These are phyloP conservation scores for Pinus albicaulis DNA, from an alignment of 75 land plant genomes.

Conservation along the genomic window DNA sequence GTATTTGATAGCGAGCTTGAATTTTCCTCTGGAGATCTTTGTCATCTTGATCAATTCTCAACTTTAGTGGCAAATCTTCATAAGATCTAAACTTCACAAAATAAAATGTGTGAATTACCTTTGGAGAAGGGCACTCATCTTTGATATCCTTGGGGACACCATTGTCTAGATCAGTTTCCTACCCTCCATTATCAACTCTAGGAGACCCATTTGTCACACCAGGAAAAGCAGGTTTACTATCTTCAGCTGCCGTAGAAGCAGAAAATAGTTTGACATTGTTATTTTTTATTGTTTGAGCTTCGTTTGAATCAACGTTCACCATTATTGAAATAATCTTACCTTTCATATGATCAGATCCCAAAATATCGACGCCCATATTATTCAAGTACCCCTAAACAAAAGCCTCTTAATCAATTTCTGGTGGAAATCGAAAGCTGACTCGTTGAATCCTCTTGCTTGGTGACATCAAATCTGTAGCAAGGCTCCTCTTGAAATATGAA, in stretches of 20 bases:
- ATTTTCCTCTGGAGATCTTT: slow-evolving; percentile 43
- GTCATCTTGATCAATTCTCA: slow-evolving; percentile 44
- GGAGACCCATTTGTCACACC: slow-evolving; percentile 20
- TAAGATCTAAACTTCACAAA: slow-evolving; percentile 31
- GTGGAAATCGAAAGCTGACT: no score
- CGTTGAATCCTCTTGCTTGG: no score
- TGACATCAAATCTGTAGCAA: no score
- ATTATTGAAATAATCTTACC: background rate
- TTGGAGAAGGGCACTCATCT: slow-evolving; percentile 56
- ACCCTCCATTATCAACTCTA: slow-evolving; percentile 5
- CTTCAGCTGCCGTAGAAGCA: slow-evolving; percentile 10
- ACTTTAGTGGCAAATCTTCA: slow-evolving; percentile 49
- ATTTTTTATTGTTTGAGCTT: background rate
- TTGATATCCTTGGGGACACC: slow-evolving; percentile 41
- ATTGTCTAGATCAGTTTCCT: slow-evolving; percentile 7
- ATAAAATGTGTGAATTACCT: slow-evolving; percentile 28
- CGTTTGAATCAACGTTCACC: background rate
- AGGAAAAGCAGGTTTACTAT: slow-evolving; percentile 19
- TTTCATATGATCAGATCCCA: background rate
- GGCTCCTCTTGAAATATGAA: no score
- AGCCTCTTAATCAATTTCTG: no score
- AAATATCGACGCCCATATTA: slow-evolving; percentile 10
- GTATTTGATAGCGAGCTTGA: slow-evolving; percentile 30
- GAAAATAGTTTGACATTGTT: slow-evolving; percentile 4
- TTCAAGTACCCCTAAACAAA: no score